Conservation (phyloP, 345 rosid genomes). For the Turnera subulata region DNA sequence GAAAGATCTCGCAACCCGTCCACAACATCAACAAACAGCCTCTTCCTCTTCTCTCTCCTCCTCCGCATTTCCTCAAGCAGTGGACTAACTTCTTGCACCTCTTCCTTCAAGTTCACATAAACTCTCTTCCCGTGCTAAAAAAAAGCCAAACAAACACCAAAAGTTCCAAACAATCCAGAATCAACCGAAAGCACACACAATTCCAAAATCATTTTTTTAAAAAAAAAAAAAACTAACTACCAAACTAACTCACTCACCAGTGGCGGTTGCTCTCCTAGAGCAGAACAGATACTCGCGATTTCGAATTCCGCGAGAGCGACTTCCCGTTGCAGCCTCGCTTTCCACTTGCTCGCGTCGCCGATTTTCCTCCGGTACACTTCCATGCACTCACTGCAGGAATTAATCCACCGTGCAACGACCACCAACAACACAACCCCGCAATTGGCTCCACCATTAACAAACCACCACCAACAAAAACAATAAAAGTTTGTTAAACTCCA, state of each 20-base stretch:
- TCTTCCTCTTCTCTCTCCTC: slow-evolving; percentile 43
- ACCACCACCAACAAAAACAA: too few species aligned
- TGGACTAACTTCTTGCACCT: slow-evolving; percentile 32
- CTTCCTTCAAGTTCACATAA: slow-evolving; percentile 37
- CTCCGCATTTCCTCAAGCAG: slow-evolving; percentile 41
- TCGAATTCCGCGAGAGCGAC: slow-evolving; percentile 45
- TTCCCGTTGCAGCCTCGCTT: slow-evolving; percentile 38
- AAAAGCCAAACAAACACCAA: not conserved
- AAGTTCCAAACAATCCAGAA: too few species aligned
- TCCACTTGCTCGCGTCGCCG: slow-evolving; percentile 39
- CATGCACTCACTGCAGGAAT: too few species aligned
- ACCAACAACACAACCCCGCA: too few species aligned
- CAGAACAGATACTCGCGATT: slow-evolving; percentile 43
- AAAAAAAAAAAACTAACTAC: not conserved
- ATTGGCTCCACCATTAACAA: too few species aligned
- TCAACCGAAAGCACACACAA: not conserved
- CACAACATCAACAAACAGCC: slow-evolving; percentile 43
- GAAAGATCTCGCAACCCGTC: slow-evolving; percentile 43
- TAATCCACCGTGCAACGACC: too few species aligned
- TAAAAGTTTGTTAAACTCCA: too few species aligned
- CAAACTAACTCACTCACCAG: slow-evolving; percentile 22
- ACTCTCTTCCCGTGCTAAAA: not conserved
- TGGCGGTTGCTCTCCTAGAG: slow-evolving; percentile 40
- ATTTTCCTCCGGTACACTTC: slow-evolving; percentile 48
- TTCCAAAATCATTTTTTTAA: too few species aligned